These are phyloP conservation scores for Mycocentrospora acerina DNA, from an alignment of 2,329 filamentous ascomycete species.

Conservation along the genomic window DNA sequence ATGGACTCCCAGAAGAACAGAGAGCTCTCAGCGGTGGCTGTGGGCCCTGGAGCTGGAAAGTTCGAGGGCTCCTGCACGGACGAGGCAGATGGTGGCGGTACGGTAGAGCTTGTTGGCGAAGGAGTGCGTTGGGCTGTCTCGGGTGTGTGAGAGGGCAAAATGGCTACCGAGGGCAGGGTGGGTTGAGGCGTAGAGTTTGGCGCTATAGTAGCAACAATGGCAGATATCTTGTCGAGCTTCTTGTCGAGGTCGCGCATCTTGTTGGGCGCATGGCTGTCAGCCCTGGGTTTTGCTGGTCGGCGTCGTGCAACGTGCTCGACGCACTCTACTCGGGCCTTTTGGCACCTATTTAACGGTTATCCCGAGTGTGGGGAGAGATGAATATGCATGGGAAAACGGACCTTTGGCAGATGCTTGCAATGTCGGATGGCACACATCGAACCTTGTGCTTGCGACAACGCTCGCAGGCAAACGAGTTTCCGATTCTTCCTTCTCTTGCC, in stretches of 20 bases:
- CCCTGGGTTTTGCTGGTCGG: conserved; percentile 36
- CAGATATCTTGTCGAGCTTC: conserved; percentile 37
- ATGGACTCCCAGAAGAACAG: conserved; percentile 37
- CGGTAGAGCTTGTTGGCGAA: conserved; percentile 12
- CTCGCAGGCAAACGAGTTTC: conserved; percentile 42
- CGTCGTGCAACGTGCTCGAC: conserved; percentile 41
- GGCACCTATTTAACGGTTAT: conserved; percentile 40
- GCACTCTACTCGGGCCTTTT: conserved; percentile 40
- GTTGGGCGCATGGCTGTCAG: conserved; percentile 27
- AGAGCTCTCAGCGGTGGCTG: conserved; percentile 27
- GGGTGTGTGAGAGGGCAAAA: conserved; percentile 22
- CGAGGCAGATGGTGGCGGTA: conserved; percentile 17
- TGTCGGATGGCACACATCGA: conserved; percentile 38
- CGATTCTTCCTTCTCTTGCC: conserved; percentile 37
- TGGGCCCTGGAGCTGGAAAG: conserved; percentile 21
- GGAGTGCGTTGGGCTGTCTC: conserved; percentile 25
- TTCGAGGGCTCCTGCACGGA: conserved; percentile 16
- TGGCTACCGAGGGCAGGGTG: conserved; percentile 25
- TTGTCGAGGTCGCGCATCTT: conserved; percentile 37
- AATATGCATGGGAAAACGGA: conserved; percentile 17
- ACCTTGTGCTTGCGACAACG: conserved; percentile 42
- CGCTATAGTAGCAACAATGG: conserved; percentile 33
- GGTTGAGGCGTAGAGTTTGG: conserved; percentile 22
- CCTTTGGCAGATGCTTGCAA: conserved; percentile 36
- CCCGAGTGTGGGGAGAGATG: conserved; percentile 14